Evolutionary conservation across 2,329 filamentous ascomycete species (phyloP), one percentile per base, ranked within the genome.

Genomic region (Botryotinia globosa): DNA sequence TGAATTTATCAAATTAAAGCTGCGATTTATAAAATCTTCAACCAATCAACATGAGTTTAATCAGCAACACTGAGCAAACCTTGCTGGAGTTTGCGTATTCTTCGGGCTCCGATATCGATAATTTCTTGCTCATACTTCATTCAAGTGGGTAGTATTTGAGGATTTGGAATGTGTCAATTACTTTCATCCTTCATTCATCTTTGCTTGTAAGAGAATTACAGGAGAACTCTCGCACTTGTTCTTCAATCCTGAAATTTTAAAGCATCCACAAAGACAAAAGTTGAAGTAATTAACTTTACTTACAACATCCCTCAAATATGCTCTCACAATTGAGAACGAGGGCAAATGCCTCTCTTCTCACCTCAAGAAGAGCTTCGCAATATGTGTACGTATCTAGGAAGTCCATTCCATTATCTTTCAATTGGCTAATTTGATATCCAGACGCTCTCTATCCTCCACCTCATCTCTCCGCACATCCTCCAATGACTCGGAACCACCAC

Each of bases 401-500:
- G 5, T 58, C 22, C 7, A 29, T 0, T 34, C 39, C n/a, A n/a
- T n/a, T n/a, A n/a, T n/a, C 54, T 20, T n/a, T 44, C 45, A 74
- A 69, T 75, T 72, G 62, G 51, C 71, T 69, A 63, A 62, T 66
- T 63, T 70, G 9, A 39, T 51, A 16, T 64, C 22, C 71, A 81
- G 80, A 61, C 80, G 80, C 44, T 76, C 76, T 22, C 72, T 81
- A 8, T 80, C 79, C 16, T 78, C 79, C 16, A 77, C 79, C 18
- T 73, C 77, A 56, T 74, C 74, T 45, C 74, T 77, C 58, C 78
- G 77, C 63, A 42, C 51, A 67, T 74, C 78, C 58, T 74, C 75
- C 39, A 75, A 75, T 74, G 76, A 80, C 77, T 77, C 78, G 72
- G 79, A 80, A 75, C 75, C 72, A 61, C 76, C 86, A 78, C 88